A percentile compares a stretch with the other conserved stretches of the same genome.
These are phyloP conservation scores for Annona cherimola DNA, from an alignment of 164 flowering plant species.

Conservation along the genomic window DNA sequence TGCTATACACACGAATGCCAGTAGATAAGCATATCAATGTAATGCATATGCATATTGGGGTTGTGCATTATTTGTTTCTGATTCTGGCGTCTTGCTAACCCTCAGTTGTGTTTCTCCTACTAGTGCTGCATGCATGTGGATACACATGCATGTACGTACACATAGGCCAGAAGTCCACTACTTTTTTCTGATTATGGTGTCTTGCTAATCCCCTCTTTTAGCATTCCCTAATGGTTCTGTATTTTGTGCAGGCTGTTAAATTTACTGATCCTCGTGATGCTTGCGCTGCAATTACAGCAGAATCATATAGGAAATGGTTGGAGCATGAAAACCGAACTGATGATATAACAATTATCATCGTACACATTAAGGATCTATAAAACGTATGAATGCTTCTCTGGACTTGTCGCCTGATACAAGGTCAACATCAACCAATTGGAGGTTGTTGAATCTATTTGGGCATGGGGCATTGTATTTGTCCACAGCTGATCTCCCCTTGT, in stretches of 20 bases:
- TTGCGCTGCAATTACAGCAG: constrained; percentile 79
- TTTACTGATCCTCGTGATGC: constrained; percentile 89
- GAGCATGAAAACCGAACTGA: constrained; percentile 94
- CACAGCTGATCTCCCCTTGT: background rate
- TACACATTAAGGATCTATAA: constrained; percentile 62
- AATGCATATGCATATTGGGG: too few relatives aligned
- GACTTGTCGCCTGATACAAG: background rate
- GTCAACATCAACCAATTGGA: background rate
- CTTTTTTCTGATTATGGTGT: background rate
- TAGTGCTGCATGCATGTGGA: too few relatives aligned
- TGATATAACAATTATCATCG: constrained; percentile 91
- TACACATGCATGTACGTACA: too few relatives aligned
- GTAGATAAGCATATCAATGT: too few relatives aligned
- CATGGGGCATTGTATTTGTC: background rate
- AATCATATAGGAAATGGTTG: constrained; percentile 90
- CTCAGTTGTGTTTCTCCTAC: too few relatives aligned
- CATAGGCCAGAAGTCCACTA: too few relatives aligned
- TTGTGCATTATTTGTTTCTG: too few relatives aligned
- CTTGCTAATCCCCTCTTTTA: background rate
- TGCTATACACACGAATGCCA: too few relatives aligned
- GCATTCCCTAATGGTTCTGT: background rate
- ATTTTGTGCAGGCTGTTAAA: constrained; percentile 49
- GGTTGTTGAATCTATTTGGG: background rate
- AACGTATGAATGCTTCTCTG: constrained; percentile 38
- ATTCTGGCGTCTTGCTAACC: too few relatives aligned